Evolutionary conservation across 1,284 basidiomycete species (phyloP), one percentile per base, ranked within the genome.

Genomic region (Sanghuangporus weigelae): DNA sequence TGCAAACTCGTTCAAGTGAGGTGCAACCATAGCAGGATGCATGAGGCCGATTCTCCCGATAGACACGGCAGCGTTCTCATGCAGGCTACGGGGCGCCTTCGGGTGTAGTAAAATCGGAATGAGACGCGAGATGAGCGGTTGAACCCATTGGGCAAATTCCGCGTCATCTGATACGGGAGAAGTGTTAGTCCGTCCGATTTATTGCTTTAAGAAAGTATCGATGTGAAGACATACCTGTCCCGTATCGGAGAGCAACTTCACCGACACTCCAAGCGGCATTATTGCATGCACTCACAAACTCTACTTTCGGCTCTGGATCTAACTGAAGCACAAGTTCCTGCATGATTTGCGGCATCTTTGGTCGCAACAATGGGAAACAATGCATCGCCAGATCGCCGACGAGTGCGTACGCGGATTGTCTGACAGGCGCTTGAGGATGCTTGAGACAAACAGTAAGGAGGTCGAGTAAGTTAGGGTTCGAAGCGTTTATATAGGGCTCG

Each of bases 181-280:
- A 67, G 42, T 68, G 31, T n/a, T 11, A 46, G 21, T 21, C 44
- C 12, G 42, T 14, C 42, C 61, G 23, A 12, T 59, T 39, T 60
- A 57, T 51, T 60, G 55, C 36, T 56, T 35, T 21, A 31, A 40
- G 44, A n/a, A 64, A 57, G 46, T 11, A 54, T 42, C 14, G 14
- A 48, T 58, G 53, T 51, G 12, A 31, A 19, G 26, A 73, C 83
- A 66, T 72, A 90, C 90, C 84, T 70, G 84, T 80, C 50, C 90
- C 90, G 72, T 92, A 95, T 59, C 93, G 89, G 68, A 96, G 77
- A 8, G 97, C 94, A 54, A 99, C 93, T 77, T 99, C 97, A 55
- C 97, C 97, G 12, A 96, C 95, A 19, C 95, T 95, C 97, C 97
- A 99, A 0, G 96, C 96, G n/a, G 97, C 97, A 73, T 99, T 99